A percentile compares a stretch with the other conserved stretches of the same genome.
Evolutionary conservation across 495 filamentous ascomycete genomes (phyloP).

Genomic region (Neurospora sp.): DNA sequence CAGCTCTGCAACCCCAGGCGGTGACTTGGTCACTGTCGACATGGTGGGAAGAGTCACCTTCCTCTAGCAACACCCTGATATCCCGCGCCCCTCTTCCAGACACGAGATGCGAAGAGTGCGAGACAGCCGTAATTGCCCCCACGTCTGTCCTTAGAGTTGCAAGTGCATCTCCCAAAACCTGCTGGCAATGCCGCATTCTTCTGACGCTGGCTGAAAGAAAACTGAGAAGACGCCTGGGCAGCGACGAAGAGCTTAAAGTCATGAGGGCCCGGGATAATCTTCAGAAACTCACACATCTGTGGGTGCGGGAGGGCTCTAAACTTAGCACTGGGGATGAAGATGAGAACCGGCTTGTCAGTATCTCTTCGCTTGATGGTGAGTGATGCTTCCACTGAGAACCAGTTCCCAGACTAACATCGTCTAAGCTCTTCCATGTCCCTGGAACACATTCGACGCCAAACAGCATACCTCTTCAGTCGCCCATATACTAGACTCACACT

Average conservation of each 20-base stretch:
- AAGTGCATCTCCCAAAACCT: neutral
- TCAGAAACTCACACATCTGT: neutral
- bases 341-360: neutral
- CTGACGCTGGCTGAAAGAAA: neutral
- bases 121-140: neutral
- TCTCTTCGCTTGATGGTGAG: neutral
- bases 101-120: neutral
- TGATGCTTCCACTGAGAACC: neutral
- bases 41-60: neutral
- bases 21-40: neutral
- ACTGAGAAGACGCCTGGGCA: neutral
- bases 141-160: neutral
- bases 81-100: neutral
- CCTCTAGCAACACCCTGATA: neutral
- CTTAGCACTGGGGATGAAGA: neutral
- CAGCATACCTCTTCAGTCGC: neutral
- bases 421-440: neutral
- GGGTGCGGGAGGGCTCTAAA: neutral
- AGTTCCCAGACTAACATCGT: neutral
- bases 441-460: neutral
- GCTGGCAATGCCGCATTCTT: neutral
- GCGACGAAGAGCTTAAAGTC: neutral
- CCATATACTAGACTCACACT: neutral
- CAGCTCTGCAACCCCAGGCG: neutral
- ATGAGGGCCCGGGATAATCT: neutral